phyloP scores from a whole-genome alignment of 805 yeast genomes.

The Tetrapisispora arboricola region DNA sequence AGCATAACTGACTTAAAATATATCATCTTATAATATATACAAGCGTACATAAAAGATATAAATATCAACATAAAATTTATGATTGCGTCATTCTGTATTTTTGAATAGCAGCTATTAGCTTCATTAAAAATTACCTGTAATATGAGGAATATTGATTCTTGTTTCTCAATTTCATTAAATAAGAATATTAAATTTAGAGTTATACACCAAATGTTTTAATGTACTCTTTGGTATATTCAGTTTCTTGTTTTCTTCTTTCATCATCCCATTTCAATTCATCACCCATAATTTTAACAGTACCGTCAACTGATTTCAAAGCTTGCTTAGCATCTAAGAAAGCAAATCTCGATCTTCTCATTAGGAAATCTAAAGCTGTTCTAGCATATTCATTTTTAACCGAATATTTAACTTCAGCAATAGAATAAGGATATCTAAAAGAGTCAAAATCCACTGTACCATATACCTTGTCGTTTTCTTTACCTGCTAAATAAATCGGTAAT shows the following conservation, averaged over 20 bases:
- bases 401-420: conserved; percentile 82
- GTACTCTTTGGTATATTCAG: conserved; percentile 40
- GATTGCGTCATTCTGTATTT: not conserved
- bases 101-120: not conserved
- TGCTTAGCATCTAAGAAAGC: conserved; percentile 85
- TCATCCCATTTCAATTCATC: conserved; percentile 66
- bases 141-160: not conserved
- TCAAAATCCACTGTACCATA: conserved; percentile 16
- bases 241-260: conserved; percentile 44
- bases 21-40: too few species aligned
- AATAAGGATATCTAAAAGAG: conserved; percentile 68
- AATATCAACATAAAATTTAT: too few species aligned
- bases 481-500: conserved; percentile 56
- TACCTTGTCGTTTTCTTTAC: conserved; percentile 22
- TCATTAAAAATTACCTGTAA: not conserved
- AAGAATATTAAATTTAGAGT: not conserved
- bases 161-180: not conserved
- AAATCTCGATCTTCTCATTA: conserved; percentile 86
- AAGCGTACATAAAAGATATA: not conserved
- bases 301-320: conserved; percentile 70
- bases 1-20: too few species aligned
- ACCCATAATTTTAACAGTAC: conserved; percentile 79
- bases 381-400: conserved; percentile 75
- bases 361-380: conserved; percentile 79
- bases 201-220: conserved; percentile 52